Conservation (phyloP, 805 yeast genomes). For the Kodamaea restingae region DNA sequence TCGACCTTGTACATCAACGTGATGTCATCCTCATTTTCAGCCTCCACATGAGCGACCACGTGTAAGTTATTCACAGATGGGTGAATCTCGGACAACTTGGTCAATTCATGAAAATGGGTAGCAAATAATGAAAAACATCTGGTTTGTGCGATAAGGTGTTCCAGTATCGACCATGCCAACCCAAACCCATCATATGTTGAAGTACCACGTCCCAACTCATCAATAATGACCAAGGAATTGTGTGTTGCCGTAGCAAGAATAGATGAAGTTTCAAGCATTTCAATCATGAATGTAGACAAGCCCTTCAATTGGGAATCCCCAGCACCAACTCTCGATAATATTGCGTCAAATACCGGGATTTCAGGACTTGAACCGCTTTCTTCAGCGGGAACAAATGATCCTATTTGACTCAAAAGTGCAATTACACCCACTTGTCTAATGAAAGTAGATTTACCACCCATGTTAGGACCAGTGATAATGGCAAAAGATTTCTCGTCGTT, state of each 20-base stretch:
- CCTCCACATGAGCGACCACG: slow-evolving; percentile 86
- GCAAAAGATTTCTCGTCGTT: slow-evolving; percentile 58
- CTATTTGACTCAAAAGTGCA: slow-evolving; percentile 82
- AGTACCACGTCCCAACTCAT: slow-evolving; percentile 95
- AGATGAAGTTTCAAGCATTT: slow-evolving; percentile 90
- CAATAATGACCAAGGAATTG: slow-evolving; percentile 81
- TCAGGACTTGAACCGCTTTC: slow-evolving; percentile 51
- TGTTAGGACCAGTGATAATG: slow-evolving; percentile 92
- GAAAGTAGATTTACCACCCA: slow-evolving; percentile 97
- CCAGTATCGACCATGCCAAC: slow-evolving; percentile 93
- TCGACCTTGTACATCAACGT: slow-evolving; percentile 92
- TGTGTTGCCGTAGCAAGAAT: slow-evolving; percentile 75
- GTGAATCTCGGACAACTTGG: slow-evolving; percentile 64
- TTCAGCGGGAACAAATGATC: slow-evolving; percentile 75
- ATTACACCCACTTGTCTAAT: slow-evolving; percentile 87
- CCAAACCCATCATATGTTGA: slow-evolving; percentile 94
- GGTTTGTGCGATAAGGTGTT: slow-evolving; percentile 67
- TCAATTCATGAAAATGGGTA: slow-evolving; percentile 95
- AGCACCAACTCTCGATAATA: slow-evolving; percentile 96
- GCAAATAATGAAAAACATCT: slow-evolving; percentile 87
- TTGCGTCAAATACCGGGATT: slow-evolving; percentile 81
- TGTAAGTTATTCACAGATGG: slow-evolving; percentile 75
- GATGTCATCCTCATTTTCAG: slow-evolving; percentile 54
- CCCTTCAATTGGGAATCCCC: slow-evolving; percentile 97
- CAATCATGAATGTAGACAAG: slow-evolving; percentile 93